Percentiles rank a stretch among this genome's conserved stretches.
These are phyloP conservation scores for Halteria grandinella DNA, from an alignment of 73 alveolate genomes.

Conservation along the genomic window DNA sequence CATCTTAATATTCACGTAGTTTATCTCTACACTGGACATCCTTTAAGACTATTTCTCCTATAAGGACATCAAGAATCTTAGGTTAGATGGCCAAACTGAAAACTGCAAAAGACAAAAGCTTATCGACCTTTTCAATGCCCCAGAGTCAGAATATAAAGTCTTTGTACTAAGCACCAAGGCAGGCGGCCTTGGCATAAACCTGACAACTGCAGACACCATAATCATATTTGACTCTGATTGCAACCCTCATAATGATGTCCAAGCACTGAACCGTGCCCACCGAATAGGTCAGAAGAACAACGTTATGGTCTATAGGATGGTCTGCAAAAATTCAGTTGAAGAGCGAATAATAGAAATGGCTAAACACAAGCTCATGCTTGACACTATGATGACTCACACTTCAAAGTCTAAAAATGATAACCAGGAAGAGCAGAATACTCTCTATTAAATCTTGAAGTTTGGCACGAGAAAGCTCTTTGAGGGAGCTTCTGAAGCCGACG, in stretches of 20 bases:
- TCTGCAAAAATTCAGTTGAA: constrained; percentile 74
- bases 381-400: constrained; percentile 40
- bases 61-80: constrained; percentile 61
- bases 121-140: constrained; percentile 55
- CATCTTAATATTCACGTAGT: constrained; percentile 57
- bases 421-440: constrained; percentile 20
- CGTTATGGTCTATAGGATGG: constrained; percentile 73
- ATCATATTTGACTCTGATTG: constrained; percentile 77
- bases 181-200: constrained; percentile 73
- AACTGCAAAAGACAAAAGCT: constrained; percentile 21
- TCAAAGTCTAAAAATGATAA: neutral
- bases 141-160: neutral
- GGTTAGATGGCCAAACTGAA: constrained; percentile 84
- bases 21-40: constrained; percentile 67
- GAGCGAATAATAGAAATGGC: constrained; percentile 77
- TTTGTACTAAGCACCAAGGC: constrained; percentile 61
- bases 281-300: constrained; percentile 79
- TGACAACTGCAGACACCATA: constrained; percentile 82
- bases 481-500: constrained; percentile 51
- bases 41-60: constrained; percentile 77
- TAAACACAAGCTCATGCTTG: constrained; percentile 69
- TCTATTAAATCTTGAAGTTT: constrained; percentile 65
- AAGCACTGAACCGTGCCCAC: constrained; percentile 79
- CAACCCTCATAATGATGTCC: constrained; percentile 80
- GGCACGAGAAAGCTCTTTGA: constrained; percentile 70